These are phyloP conservation scores for Euryodendron excelsum DNA, from an alignment of 148 eudicot species.

Conservation along the genomic window DNA sequence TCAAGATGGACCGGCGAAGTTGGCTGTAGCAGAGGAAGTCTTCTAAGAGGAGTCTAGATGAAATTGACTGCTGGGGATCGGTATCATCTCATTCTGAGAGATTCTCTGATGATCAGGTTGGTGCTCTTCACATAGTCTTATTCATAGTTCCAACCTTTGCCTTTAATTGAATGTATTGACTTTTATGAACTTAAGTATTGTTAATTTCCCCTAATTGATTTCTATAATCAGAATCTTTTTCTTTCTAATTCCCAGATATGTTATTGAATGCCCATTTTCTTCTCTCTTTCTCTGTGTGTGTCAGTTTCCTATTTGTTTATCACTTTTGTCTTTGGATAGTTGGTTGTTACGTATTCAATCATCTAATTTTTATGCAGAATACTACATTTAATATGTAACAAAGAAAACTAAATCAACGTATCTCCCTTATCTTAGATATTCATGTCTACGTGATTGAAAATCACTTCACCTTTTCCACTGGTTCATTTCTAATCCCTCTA, in stretches of 20 bases:
- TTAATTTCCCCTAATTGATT: neutral
- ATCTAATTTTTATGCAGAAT: neutral
- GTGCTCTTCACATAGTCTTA: slow-evolving; percentile 1
- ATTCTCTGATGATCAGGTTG: slow-evolving; percentile 84
- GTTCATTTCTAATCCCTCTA: no score
- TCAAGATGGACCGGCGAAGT: slow-evolving; percentile 83
- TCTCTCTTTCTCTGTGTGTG: no score
- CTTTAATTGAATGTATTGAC: neutral
- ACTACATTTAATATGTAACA: neutral
- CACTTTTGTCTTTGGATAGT: no score
- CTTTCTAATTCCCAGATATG: neutral
- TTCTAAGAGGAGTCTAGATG: slow-evolving; percentile 76
- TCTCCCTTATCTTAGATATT: neutral
- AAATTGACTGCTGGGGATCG: slow-evolving; percentile 73
- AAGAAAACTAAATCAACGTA: neutral
- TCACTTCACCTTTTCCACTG: neutral
- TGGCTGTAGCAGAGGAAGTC: slow-evolving; percentile 86
- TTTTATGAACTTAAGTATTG: neutral
- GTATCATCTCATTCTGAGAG: slow-evolving; percentile 84
- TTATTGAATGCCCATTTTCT: neutral
- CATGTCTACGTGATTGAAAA: neutral
- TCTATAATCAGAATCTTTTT: neutral
- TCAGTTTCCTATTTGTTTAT: no score
- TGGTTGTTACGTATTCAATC: neutral
- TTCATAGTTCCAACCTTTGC: neutral